phyloP scores from a whole-genome alignment of 2,329 filamentous ascomycete genomes.

The Colletotrichum musicola region DNA sequence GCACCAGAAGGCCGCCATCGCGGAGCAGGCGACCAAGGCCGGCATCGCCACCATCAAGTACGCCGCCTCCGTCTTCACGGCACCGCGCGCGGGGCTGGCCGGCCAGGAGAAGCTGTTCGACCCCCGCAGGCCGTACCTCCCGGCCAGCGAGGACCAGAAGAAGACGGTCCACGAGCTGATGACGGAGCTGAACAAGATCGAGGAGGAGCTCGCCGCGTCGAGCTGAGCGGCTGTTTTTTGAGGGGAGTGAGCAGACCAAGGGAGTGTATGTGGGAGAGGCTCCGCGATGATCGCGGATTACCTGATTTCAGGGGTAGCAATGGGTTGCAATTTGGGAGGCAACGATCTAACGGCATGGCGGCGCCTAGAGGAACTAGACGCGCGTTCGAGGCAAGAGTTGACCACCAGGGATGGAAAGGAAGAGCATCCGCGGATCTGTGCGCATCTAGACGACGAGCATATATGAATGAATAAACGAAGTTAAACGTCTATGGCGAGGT shows the following conservation, averaged over 20 bases:
- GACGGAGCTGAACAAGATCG: conserved; percentile 59
- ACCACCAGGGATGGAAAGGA: neutral
- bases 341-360: neutral
- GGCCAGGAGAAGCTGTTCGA: conserved; percentile 68
- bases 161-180: conserved; percentile 54
- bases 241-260: neutral
- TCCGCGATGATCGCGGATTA: neutral
- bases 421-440: neutral
- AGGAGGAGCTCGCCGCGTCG: conserved; percentile 44
- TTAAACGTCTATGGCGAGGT: neutral
- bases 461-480: conserved; percentile 9
- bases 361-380: neutral
- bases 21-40: conserved; percentile 74
- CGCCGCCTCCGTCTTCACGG: conserved; percentile 72
- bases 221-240: conserved; percentile 4
- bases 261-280: neutral
- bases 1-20: conserved; percentile 72
- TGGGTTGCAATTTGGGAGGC: neutral
- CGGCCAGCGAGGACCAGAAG: conserved; percentile 58
- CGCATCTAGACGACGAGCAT: neutral
- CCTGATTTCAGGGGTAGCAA: neutral
- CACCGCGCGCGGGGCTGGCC: conserved; percentile 69
- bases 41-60: conserved; percentile 79
- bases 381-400: neutral
- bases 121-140: conserved; percentile 73